A percentile compares a stretch with the other conserved stretches of the same genome.
These are phyloP conservation scores for Cyphellophora europaea DNA, from an alignment of 2,329 filamentous ascomycete species.

Conservation along the genomic window DNA sequence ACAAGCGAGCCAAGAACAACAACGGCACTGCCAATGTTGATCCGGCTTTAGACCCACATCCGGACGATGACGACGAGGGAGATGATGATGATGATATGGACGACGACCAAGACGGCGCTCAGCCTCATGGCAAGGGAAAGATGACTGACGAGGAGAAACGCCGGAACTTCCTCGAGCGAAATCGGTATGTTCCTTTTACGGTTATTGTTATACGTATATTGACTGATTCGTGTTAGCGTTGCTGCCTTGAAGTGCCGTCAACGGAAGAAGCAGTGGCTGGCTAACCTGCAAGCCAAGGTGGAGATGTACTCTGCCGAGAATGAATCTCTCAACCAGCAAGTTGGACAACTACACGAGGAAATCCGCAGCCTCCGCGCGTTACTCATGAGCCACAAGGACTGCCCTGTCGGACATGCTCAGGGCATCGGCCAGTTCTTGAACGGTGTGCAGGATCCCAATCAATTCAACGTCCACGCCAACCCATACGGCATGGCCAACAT, in stretches of 20 bases:
- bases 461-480: slow-evolving; percentile 25
- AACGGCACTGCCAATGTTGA: slow-evolving; percentile 31
- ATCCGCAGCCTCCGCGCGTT: slow-evolving; percentile 92
- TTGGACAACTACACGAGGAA: slow-evolving; percentile 78
- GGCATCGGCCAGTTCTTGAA: slow-evolving; percentile 41
- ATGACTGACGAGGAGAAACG: slow-evolving; percentile 99
- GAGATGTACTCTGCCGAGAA: slow-evolving; percentile 90
- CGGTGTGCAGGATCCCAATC: slow-evolving; percentile 25
- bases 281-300: slow-evolving; percentile 87
- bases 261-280: slow-evolving; percentile 97
- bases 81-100: slow-evolving; percentile 47
- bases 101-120: slow-evolving; percentile 21
- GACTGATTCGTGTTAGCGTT: slow-evolving; percentile 51
- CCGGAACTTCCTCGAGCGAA: slow-evolving; percentile 94
- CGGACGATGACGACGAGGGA: slow-evolving; percentile 47
- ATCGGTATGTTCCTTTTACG: slow-evolving; percentile 56
- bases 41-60: slow-evolving; percentile 33
- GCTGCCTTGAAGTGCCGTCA: slow-evolving; percentile 95
- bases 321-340: slow-evolving; percentile 73
- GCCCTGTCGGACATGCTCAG: slow-evolving; percentile 82
- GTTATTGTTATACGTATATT: neutral
- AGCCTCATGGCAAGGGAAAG: slow-evolving; percentile 50
- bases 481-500: slow-evolving; percentile 32
- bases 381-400: slow-evolving; percentile 90
- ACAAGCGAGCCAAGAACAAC: slow-evolving; percentile 64